phyloP scores from a whole-genome alignment of 2,329 filamentous ascomycete species.

The Ploettnerulaceae sp. region DNA sequence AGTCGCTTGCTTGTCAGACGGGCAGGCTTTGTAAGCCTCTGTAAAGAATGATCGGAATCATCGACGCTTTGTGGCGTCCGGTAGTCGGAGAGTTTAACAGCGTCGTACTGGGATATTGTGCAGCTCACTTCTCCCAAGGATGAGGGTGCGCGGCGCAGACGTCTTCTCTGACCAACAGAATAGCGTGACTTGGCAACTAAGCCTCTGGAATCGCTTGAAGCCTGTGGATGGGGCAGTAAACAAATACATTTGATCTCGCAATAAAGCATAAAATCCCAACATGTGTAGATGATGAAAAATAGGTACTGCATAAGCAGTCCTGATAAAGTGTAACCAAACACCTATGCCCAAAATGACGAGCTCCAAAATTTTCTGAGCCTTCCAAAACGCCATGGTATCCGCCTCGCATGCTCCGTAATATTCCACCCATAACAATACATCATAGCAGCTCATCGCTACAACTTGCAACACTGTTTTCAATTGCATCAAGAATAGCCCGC shows the following conservation, averaged over 20 bases:
- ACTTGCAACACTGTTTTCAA: slow-evolving; percentile 71
- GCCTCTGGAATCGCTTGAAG: not conserved
- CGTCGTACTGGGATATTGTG: not conserved
- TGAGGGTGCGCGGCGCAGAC: not conserved
- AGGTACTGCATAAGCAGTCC: not conserved
- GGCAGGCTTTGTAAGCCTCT: not conserved
- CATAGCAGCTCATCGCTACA: slow-evolving; percentile 67
- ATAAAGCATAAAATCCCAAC: not conserved
- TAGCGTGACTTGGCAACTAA: not conserved
- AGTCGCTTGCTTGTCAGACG: not conserved
- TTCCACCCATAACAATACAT: slow-evolving; percentile 9
- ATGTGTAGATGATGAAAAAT: not conserved
- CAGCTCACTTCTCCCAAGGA: not conserved
- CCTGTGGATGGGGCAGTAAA: not conserved
- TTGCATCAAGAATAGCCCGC: slow-evolving; percentile 63
- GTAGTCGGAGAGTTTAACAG: not conserved
- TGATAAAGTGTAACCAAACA: slow-evolving; percentile 3
- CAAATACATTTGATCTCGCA: too few species aligned
- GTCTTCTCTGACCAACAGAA: not conserved
- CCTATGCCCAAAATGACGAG: slow-evolving; percentile 4
- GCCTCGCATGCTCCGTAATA: slow-evolving; percentile 5
- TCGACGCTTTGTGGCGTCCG: not conserved
- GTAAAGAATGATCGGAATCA: not conserved
- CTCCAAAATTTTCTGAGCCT: slow-evolving; percentile 6
- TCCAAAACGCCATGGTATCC: slow-evolving; percentile 14